Evolutionary conservation across 2,329 filamentous ascomycete genomes (phyloP).

Genomic region (Colletotrichum sublineola): DNA sequence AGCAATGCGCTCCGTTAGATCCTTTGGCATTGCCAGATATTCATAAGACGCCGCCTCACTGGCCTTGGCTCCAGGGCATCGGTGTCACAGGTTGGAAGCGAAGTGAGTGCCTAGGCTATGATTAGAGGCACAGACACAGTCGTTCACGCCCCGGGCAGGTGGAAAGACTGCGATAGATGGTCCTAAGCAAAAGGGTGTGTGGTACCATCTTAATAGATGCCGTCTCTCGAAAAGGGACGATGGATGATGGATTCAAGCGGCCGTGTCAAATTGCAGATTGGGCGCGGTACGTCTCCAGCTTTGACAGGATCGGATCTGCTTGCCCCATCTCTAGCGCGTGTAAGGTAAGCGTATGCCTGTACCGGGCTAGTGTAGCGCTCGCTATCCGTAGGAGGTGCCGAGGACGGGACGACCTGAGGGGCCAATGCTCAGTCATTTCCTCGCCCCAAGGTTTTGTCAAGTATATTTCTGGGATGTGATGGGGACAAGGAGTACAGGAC

Average conservation of each 20-base stretch:
- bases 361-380: slow-evolving; percentile 38
- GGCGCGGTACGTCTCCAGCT: slow-evolving; percentile 30
- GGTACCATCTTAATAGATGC: slow-evolving; percentile 7
- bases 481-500: slow-evolving; percentile 11
- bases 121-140: slow-evolving; percentile 2
- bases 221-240: slow-evolving; percentile 25
- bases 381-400: slow-evolving; percentile 32
- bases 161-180: background rate
- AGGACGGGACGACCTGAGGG: slow-evolving; percentile 37
- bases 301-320: slow-evolving; percentile 41
- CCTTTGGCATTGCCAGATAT: background rate
- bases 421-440: slow-evolving; percentile 33
- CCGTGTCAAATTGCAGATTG: slow-evolving; percentile 28
- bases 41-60: background rate
- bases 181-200: background rate
- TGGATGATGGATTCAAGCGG: slow-evolving; percentile 31
- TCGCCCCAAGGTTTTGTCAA: slow-evolving; percentile 6
- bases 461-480: slow-evolving; percentile 10
- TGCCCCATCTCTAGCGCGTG: slow-evolving; percentile 31
- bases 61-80: background rate
- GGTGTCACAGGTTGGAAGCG: slow-evolving; percentile 11
- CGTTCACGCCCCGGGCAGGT: background rate
- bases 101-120: slow-evolving; percentile 3
- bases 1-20: background rate
- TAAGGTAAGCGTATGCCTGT: slow-evolving; percentile 23